A percentile compares a stretch with the other conserved stretches of the same genome.
These are phyloP conservation scores for Bauhinia variegata DNA, from an alignment of 306 rosid species.

Conservation along the genomic window DNA sequence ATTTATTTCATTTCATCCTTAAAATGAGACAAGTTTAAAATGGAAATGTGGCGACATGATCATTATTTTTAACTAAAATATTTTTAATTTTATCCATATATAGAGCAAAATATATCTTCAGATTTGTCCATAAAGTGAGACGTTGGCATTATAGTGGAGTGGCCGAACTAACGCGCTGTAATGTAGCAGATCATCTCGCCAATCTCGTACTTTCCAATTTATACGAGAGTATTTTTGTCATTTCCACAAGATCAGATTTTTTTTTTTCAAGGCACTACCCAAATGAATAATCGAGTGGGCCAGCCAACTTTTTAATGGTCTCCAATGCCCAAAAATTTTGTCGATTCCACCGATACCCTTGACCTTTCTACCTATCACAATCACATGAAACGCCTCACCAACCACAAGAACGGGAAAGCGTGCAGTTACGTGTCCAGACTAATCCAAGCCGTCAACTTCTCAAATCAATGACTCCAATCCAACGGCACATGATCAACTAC, in stretches of 20 bases:
- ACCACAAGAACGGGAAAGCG: constrained; percentile 13
- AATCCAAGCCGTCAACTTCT: constrained; percentile 26
- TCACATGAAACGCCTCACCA: constrained; percentile 10
- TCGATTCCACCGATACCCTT: neutral
- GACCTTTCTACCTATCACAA: neutral
- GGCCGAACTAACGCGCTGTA: too few species aligned
- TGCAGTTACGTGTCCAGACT: constrained; percentile 20
- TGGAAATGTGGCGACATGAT: too few species aligned
- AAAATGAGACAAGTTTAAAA: too few species aligned
- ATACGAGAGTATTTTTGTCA: constrained; percentile 21
- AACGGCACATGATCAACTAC: constrained; percentile 28
- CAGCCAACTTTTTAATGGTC: neutral
- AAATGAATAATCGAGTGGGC: neutral
- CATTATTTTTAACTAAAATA: too few species aligned
- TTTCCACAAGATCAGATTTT: neutral
- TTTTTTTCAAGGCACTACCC: too few species aligned
- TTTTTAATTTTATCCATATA: too few species aligned
- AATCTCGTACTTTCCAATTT: neutral
- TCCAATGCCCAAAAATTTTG: neutral
- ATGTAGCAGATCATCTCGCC: neutral
- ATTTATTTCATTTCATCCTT: too few species aligned
- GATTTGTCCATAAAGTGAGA: too few species aligned
- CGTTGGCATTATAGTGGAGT: too few species aligned
- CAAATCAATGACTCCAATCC: constrained; percentile 21
- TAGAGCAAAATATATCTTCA: too few species aligned